Percentiles rank a stretch among this genome's conserved stretches.
phyloP scores from a whole-genome alignment of 225 moss, liverwort and hornwort genomes.

The Lunularia cruciata region DNA sequence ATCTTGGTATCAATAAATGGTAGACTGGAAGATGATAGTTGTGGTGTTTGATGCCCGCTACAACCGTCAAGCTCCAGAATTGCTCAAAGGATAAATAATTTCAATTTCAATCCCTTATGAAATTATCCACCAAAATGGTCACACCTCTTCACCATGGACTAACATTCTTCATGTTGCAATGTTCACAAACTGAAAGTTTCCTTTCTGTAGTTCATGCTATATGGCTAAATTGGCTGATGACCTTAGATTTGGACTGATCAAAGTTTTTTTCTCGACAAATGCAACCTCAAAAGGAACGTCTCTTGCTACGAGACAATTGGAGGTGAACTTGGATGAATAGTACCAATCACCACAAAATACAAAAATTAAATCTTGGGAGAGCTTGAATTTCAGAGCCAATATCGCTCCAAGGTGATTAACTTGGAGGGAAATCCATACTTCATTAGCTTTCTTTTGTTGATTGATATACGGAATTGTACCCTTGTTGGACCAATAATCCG shows the following conservation, averaged over 20 bases:
- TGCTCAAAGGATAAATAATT: no score
- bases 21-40: no score
- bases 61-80: no score
- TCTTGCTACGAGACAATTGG: neutral
- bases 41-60: no score
- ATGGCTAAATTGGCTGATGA: no score
- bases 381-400: conserved; percentile 16
- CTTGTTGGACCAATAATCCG: no score
- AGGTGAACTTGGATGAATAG: neutral
- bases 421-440: neutral
- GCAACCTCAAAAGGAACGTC: no score
- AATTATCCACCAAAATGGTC: neutral
- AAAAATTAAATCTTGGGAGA: neutral
- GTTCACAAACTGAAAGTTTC: neutral
- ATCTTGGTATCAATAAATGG: no score
- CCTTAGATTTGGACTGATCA: neutral
- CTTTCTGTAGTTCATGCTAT: neutral
- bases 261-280: no score
- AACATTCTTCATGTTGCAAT: neutral
- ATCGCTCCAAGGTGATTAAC: neutral
- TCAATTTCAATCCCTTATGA: no score
- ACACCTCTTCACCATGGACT: conserved; percentile 3
- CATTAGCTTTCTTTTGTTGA: no score
- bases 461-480: no score
- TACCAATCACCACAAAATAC: neutral